Evolutionary conservation across 768 basidiomycete genomes (phyloP).

Genomic region (Suillus weaverae): DNA sequence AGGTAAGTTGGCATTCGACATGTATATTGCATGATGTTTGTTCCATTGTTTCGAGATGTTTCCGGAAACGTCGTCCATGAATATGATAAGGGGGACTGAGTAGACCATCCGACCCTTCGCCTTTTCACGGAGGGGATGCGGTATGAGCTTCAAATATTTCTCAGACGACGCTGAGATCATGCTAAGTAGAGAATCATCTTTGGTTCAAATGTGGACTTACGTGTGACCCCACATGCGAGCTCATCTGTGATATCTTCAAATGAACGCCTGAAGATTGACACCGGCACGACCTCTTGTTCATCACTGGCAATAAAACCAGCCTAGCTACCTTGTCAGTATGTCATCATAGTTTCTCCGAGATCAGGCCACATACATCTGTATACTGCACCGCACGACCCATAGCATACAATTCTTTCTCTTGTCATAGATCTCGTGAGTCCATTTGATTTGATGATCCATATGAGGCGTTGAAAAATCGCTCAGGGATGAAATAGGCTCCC

Average conservation of each 20-base stretch:
- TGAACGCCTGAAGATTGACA: constrained; percentile 1
- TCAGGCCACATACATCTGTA: constrained; percentile 1
- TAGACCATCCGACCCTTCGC: constrained; percentile 10
- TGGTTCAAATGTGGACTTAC: neutral
- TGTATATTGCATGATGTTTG: constrained; percentile 44
- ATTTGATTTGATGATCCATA: neutral
- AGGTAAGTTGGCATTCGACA: constrained; percentile 38
- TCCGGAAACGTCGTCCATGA: constrained; percentile 43
- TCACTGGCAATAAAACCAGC: constrained; percentile 8
- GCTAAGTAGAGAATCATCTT: neutral
- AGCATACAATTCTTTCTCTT: neutral
- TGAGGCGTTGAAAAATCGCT: constrained; percentile 9
- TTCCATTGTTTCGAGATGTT: constrained; percentile 47
- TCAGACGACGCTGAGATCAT: neutral
- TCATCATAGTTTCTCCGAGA: neutral
- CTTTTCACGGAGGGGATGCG: constrained; percentile 13
- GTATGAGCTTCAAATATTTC: constrained; percentile 5
- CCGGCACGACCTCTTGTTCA: constrained; percentile 4
- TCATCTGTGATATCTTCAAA: neutral
- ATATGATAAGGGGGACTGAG: constrained; percentile 1
- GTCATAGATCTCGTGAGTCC: neutral
- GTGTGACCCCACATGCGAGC: constrained; percentile 7
- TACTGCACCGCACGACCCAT: constrained; percentile 8
- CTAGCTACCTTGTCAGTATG: neutral
- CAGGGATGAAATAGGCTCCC: constrained; percentile 10